Evolutionary conservation across 352 stramenopile genomes (phyloP).

Genomic region (Albugo laibachii): DNA sequence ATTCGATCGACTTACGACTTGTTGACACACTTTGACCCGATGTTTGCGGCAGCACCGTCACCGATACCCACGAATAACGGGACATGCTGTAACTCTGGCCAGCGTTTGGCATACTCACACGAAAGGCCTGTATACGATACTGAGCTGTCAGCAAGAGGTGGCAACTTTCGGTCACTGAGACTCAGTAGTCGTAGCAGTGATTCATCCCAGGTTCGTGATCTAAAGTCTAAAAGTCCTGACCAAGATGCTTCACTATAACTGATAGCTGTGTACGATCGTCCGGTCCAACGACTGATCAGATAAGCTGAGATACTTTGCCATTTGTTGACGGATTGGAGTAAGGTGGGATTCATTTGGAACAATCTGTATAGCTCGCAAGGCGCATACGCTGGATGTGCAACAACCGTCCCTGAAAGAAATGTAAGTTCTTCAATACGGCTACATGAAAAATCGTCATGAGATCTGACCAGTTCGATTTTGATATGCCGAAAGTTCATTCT

Average conservation of each 20-base stretch:
- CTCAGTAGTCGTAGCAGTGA: conserved; percentile 49
- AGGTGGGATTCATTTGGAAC: conserved; percentile 24
- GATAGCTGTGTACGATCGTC: conserved; percentile 34
- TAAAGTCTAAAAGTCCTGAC: conserved; percentile 87
- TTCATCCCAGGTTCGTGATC: conserved; percentile 65
- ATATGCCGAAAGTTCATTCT: conserved; percentile 24
- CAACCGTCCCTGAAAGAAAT: conserved; percentile 25
- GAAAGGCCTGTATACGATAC: conserved; percentile 33
- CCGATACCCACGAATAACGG: conserved; percentile 81
- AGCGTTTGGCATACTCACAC: conserved; percentile 30
- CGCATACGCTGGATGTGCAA: conserved; percentile 76
- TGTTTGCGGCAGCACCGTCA: conserved; percentile 87
- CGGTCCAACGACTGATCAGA: conserved; percentile 76
- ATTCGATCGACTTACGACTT: conserved; percentile 18
- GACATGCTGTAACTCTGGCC: conserved; percentile 41
- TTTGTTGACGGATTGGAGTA: conserved; percentile 30
- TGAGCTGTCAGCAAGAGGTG: conserved; percentile 40
- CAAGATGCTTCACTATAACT: conserved; percentile 89
- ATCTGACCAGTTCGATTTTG: conserved; percentile 45
- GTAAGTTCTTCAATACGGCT: not conserved
- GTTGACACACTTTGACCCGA: conserved; percentile 85
- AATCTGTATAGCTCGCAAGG: conserved; percentile 74
- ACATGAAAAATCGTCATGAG: not conserved
- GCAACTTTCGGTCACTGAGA: conserved; percentile 54
- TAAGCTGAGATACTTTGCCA: conserved; percentile 85